Evolutionary conservation across 2,329 filamentous ascomycete genomes (phyloP).

Genomic region (Myriosclerotinia curreyana): DNA sequence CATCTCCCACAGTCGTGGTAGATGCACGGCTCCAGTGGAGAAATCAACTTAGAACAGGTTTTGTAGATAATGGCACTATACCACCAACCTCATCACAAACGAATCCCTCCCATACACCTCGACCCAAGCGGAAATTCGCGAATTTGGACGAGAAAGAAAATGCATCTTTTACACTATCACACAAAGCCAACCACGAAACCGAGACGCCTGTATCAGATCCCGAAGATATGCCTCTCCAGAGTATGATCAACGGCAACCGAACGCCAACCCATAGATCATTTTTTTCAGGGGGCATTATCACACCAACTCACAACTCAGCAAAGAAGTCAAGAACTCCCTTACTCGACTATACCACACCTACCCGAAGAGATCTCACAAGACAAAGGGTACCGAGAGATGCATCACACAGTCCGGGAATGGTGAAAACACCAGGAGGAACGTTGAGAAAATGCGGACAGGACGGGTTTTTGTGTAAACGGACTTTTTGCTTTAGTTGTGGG

Average conservation of each 20-base stretch:
- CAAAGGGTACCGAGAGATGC: slow-evolving; percentile 21
- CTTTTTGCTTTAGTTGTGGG: slow-evolving; percentile 58
- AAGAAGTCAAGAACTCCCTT: slow-evolving; percentile 29
- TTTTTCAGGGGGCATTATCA: background rate
- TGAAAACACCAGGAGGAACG: slow-evolving; percentile 51
- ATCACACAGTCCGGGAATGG: slow-evolving; percentile 24
- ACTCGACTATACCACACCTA: slow-evolving; percentile 31
- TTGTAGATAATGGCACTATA: background rate
- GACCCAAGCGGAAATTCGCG: slow-evolving; percentile 10
- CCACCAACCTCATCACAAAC: background rate
- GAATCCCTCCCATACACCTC: background rate
- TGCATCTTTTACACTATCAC: background rate
- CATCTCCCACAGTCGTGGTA: slow-evolving; percentile 3
- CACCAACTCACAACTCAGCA: slow-evolving; percentile 8
- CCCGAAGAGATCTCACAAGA: slow-evolving; percentile 17
- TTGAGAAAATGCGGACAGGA: slow-evolving; percentile 52
- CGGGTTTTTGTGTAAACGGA: slow-evolving; percentile 54
- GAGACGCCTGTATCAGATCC: background rate
- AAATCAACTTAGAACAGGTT: background rate
- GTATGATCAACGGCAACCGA: background rate
- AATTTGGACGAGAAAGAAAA: slow-evolving; percentile 18
- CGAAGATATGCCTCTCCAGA: background rate
- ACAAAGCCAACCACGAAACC: background rate
- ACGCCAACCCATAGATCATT: background rate
- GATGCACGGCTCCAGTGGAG: background rate